Conservation (phyloP, 257 asterid species). For the Solanum boliviense region DNA sequence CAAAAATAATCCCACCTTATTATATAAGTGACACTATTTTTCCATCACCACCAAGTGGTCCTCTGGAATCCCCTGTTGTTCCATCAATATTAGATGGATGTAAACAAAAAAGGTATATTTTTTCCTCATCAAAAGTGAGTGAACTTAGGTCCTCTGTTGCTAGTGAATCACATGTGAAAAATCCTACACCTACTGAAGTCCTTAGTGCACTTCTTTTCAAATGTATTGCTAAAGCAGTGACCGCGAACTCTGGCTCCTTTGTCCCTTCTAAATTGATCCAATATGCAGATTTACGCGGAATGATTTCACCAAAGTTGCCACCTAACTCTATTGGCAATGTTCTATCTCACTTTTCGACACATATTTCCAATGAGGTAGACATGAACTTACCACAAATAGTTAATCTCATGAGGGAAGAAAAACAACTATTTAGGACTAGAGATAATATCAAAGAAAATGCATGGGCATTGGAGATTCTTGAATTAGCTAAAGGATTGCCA, state of each 20-base stretch:
- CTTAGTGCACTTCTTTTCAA: background rate
- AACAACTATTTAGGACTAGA: background rate
- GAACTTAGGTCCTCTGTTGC: background rate
- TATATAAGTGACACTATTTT: background rate
- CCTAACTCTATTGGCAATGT: background rate
- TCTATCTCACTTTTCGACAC: background rate
- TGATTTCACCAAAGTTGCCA: background rate
- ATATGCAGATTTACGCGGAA: background rate
- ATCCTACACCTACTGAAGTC: background rate
- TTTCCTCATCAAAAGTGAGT: background rate
- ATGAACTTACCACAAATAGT: background rate
- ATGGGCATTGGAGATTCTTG: background rate
- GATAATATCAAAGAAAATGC: background rate
- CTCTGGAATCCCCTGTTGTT: background rate
- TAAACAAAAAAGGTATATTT: background rate
- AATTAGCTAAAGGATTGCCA: background rate
- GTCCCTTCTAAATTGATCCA: background rate
- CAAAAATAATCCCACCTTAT: background rate
- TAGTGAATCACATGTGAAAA: background rate
- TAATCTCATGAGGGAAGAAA: background rate
- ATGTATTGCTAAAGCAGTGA: background rate
- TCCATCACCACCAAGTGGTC: background rate
- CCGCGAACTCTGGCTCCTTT: background rate
- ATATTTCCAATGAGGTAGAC: background rate
- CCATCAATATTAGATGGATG: background rate